Evolutionary conservation across 1,139 yeast genomes (phyloP), one percentile per base, ranked within the genome.

Genomic region (Protomyces gravidus): DNA sequence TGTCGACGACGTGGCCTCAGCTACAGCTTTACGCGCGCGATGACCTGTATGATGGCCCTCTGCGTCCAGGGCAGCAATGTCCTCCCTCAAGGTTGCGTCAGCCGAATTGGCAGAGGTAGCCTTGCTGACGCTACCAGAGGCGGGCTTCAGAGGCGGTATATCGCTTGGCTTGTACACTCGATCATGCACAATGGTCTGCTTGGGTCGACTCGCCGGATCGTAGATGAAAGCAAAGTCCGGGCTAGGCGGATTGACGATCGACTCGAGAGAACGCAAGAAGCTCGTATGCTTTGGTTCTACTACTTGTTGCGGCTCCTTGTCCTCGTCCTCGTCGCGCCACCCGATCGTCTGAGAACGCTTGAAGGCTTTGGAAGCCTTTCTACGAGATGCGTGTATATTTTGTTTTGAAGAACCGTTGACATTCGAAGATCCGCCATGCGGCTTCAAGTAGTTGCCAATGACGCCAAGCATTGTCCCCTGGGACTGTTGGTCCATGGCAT

Each of bases 231-330:
- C 78, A 59, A 76, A 68, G 0, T 90, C 79, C 0, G 98, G 98
- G 7, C 86, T 73, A 0, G 97, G 96, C 0, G 97, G 97, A n/a
- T 88, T 72, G 2, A 92, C 72, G 9, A 89, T 80, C 0, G 89
- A 80, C 1, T 89, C 80, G 0, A 95, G 95, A 1, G 95, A 84
- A 64, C 86, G 89, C n/a, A 90, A 71, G 61, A 90, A 81, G 0
- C 95, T 85, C 0, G 94, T 78, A 66, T 83, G 86, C 5, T 83
- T 82, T 2, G 58, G 58, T 21, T 79, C 60, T 4, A 36, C 21
- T 4, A 36, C 23, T 15, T 4, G 21, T 6, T 36, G 21, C 11
- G 21, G 42, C 26, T 63, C 59, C 47, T 55, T 61, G 17, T 63
- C 61, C 13, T 64, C 66, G 4, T 65, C 66, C 9, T 66, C 68